These are phyloP conservation scores for Albophoma yamanashiensis DNA, from an alignment of 2,329 filamentous ascomycete genomes.

Conservation along the genomic window DNA sequence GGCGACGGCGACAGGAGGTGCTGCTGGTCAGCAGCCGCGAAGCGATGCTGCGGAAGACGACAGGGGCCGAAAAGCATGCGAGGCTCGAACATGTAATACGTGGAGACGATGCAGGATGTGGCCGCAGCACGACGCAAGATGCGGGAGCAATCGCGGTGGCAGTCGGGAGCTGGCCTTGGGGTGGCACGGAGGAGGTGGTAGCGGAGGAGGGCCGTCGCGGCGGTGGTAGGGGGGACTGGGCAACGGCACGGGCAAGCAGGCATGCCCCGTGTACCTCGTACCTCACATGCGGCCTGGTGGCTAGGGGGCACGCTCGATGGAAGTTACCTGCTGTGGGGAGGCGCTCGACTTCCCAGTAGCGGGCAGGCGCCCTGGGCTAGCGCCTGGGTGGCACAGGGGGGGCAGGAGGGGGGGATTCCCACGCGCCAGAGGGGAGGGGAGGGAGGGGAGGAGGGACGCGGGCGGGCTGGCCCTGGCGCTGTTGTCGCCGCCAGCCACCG, in stretches of 20 bases:
- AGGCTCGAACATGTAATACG: slow-evolving; percentile 1
- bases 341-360: neutral
- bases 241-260: neutral
- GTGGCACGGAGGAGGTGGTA: neutral
- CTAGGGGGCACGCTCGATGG: neutral
- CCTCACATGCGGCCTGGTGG: neutral
- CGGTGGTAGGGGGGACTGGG: neutral
- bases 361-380: neutral
- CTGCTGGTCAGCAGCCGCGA: slow-evolving; percentile 1
- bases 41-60: slow-evolving; percentile 1
- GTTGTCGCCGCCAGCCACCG: neutral
- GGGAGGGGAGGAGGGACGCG: neutral
- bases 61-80: neutral
- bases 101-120: neutral
- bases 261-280: neutral
- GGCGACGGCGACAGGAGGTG: neutral
- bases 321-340: neutral
- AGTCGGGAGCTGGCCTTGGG: neutral
- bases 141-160: neutral
- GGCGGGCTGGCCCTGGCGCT: neutral
- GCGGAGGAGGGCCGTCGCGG: neutral
- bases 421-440: neutral
- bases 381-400: neutral
- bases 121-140: neutral
- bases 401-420: neutral